Evolutionary conservation across 164 flowering plant species (phyloP).

Genomic region (Akebia trifoliata): DNA sequence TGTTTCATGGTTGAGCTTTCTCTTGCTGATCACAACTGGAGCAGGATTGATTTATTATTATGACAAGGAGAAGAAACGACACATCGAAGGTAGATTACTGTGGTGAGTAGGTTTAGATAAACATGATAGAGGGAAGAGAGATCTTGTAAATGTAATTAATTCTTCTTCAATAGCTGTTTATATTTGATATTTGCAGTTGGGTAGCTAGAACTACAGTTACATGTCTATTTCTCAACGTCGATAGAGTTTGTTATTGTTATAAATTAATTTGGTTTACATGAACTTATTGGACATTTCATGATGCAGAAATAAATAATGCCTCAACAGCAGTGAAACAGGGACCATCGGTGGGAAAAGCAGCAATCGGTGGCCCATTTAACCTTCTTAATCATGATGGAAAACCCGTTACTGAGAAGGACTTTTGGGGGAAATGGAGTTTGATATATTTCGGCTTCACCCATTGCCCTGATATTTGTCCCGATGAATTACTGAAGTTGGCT

Average conservation of each 20-base stretch:
- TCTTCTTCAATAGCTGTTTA: not conserved
- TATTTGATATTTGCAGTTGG: not conserved
- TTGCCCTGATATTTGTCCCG: slow-evolving; percentile 98
- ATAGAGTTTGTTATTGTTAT: too few species aligned
- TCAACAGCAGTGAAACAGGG: slow-evolving; percentile 67
- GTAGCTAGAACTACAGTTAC: too few species aligned
- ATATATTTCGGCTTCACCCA: slow-evolving; percentile 95
- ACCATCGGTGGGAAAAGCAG: slow-evolving; percentile 85
- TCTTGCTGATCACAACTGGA: slow-evolving; percentile 70
- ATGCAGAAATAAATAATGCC: slow-evolving; percentile 56
- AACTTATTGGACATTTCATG: not conserved
- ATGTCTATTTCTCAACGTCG: too few species aligned
- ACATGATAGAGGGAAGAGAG: not conserved
- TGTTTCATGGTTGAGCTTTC: slow-evolving; percentile 90
- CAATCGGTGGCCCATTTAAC: slow-evolving; percentile 90
- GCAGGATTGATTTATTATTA: slow-evolving; percentile 72
- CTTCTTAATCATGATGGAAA: slow-evolving; percentile 83
- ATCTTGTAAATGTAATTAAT: not conserved
- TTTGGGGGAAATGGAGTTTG: slow-evolving; percentile 77
- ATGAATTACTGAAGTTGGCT: slow-evolving; percentile 78
- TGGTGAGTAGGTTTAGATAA: slow-evolving; percentile 57
- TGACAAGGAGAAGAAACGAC: slow-evolving; percentile 76
- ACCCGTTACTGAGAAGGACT: slow-evolving; percentile 66
- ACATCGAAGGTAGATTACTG: slow-evolving; percentile 92
- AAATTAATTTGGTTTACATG: not conserved